Evolutionary conservation across 140 eudicot species (phyloP).

Genomic region (Flaveria floridana): DNA sequence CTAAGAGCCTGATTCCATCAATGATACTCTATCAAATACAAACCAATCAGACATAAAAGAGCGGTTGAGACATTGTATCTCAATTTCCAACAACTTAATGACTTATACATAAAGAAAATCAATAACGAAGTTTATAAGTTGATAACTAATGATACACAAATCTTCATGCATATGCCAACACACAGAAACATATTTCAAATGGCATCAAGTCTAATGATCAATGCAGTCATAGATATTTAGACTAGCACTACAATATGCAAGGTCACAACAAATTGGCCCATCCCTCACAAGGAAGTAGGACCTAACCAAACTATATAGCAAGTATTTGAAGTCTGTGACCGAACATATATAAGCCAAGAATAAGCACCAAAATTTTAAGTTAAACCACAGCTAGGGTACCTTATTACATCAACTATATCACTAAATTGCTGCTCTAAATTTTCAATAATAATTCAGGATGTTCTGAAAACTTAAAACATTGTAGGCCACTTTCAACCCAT

Average conservation of each 20-base stretch:
- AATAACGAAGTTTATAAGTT: neutral
- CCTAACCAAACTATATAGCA: neutral
- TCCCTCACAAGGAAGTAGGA: neutral
- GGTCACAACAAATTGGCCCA: conserved; percentile 7
- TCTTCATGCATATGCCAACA: conserved; percentile 14
- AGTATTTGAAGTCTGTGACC: neutral
- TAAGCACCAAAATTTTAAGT: neutral
- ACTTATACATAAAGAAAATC: neutral
- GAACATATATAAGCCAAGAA: neutral
- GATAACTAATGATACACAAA: neutral
- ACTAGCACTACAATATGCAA: neutral
- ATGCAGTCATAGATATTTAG: conserved; percentile 11
- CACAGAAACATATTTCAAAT: neutral
- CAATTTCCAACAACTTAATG: neutral
- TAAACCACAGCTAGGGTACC: neutral
- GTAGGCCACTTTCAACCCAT: neutral
- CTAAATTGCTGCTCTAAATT: neutral
- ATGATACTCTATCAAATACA: neutral
- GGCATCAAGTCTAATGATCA: conserved; percentile 6
- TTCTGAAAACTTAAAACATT: neutral
- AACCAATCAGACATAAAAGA: neutral
- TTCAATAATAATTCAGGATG: neutral
- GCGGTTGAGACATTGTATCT: neutral
- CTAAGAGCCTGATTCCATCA: conserved; percentile 2
- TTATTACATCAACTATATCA: neutral